Conservation (phyloP, 768 basidiomycete genomes). For the Lactifluus hygrophoroides region DNA sequence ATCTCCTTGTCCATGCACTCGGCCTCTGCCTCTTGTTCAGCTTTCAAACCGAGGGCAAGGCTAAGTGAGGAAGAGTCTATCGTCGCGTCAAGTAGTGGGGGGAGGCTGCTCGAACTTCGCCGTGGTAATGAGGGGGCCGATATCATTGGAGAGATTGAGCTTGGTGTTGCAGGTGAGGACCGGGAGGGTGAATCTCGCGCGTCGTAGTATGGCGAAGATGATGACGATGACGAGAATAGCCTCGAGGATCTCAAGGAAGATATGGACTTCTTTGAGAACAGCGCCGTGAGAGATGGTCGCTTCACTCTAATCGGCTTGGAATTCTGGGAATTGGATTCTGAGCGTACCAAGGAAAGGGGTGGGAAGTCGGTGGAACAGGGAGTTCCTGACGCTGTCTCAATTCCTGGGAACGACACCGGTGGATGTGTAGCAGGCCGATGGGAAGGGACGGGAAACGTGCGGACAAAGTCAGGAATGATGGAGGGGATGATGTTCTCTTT, state of each 20-base stretch:
- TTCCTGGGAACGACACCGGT: conserved; percentile 40
- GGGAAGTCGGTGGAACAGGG: conserved; percentile 30
- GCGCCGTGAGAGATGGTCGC: conserved; percentile 60
- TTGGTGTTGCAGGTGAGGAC: conserved; percentile 18
- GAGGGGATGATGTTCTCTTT: conserved; percentile 28
- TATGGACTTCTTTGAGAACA: conserved; percentile 57
- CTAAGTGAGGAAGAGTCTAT: conserved; percentile 50
- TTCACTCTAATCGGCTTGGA: conserved; percentile 36
- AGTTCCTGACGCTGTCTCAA: conserved; percentile 26
- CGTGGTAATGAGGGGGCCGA: conserved; percentile 39
- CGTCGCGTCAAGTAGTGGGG: conserved; percentile 51
- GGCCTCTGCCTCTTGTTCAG: conserved; percentile 25
- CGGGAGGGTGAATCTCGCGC: conserved; percentile 21
- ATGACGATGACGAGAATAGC: conserved; percentile 28
- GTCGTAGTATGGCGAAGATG: conserved; percentile 33
- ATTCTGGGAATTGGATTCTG: conserved; percentile 28
- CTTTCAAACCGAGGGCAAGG: conserved; percentile 7
- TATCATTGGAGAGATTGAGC: conserved; percentile 25
- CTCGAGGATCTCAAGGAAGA: conserved; percentile 35
- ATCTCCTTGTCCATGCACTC: not conserved
- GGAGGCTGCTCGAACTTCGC: conserved; percentile 38
- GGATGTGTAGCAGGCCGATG: conserved; percentile 13
- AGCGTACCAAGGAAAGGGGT: conserved; percentile 28
- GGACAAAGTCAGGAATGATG: conserved; percentile 24
- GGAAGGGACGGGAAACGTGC: conserved; percentile 20